A percentile compares a stretch with the other conserved stretches of the same genome.
phyloP scores from a whole-genome alignment of 208 protist species.

The Trypanosoma avium region DNA sequence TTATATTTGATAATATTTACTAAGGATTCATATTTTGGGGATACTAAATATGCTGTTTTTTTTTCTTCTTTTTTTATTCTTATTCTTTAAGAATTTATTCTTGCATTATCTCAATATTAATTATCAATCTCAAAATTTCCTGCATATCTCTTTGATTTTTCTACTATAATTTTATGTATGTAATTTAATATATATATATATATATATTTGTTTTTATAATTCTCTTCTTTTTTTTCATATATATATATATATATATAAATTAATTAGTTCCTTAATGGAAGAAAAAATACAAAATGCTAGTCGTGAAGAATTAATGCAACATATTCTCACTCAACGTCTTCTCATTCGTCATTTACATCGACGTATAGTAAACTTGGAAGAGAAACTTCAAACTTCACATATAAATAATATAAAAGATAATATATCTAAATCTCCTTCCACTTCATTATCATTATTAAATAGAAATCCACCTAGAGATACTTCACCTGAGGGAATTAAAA shows the following conservation, averaged over 20 bases:
- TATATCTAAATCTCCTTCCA: no score
- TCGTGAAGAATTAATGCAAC: conserved; percentile 55
- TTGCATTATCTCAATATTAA: no score
- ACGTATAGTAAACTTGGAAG: conserved; percentile 54
- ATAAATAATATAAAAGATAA: no score
- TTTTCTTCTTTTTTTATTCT: conserved; percentile 2
- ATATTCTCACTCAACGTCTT: conserved; percentile 56
- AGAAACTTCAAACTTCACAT: not conserved
- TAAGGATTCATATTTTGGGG: no score
- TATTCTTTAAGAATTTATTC: no score
- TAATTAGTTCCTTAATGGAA: conserved; percentile 28
- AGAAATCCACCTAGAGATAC: not conserved
- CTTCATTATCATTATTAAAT: not conserved
- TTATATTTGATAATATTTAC: no score
- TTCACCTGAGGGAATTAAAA: conserved; percentile 30
- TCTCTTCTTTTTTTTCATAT: not conserved
- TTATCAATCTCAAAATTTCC: not conserved
- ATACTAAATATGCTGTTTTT: no score
- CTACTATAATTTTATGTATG: no score
- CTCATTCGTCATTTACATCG: conserved; percentile 62
- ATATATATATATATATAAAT: no score
- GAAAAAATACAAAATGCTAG: conserved; percentile 36
- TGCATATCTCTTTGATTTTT: conserved; percentile 1
- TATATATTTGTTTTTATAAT: conserved; percentile 9
- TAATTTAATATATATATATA: not conserved